These are phyloP conservation scores for Corrigiola litoralis DNA, from an alignment of 179 eudicot genomes.

Conservation along the genomic window DNA sequence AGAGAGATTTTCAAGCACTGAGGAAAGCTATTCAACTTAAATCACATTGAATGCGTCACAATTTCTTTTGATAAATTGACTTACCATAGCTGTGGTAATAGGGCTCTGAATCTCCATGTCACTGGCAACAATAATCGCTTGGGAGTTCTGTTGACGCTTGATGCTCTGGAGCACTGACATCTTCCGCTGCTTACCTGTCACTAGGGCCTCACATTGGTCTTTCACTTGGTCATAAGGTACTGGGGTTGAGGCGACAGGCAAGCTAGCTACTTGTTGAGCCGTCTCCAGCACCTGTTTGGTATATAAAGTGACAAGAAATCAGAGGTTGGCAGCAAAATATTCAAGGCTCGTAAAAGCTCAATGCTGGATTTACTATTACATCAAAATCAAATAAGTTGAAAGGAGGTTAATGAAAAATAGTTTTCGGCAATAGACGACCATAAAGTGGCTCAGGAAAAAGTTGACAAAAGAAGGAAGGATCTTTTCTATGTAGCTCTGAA, in stretches of 20 bases:
- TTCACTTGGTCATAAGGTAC: slow-evolving; percentile 80
- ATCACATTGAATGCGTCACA: not conserved
- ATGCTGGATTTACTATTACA: too few species aligned
- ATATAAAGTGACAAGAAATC: slow-evolving; percentile 2
- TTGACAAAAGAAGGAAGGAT: not conserved
- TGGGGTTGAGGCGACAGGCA: slow-evolving; percentile 45
- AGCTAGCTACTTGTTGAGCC: slow-evolving; percentile 75
- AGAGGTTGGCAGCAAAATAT: not conserved
- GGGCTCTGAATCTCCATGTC: slow-evolving; percentile 28
- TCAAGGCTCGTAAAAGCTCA: not conserved
- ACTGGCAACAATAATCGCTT: slow-evolving; percentile 38
- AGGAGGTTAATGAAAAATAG: not conserved
- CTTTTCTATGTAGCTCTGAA: not conserved
- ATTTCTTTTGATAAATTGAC: slow-evolving; percentile 1
- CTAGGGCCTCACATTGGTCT: slow-evolving; percentile 85
- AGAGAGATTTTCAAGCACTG: not conserved
- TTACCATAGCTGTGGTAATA: slow-evolving; percentile 31
- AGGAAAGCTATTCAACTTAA: not conserved
- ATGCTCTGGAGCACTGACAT: slow-evolving; percentile 79
- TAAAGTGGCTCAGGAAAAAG: not conserved
- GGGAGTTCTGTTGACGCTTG: slow-evolving; percentile 49
- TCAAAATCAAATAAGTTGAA: too few species aligned
- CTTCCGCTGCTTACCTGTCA: slow-evolving; percentile 72
- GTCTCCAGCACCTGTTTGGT: slow-evolving; percentile 66
- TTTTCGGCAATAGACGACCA: not conserved